Evolutionary conservation across 768 basidiomycete species (phyloP).

Genomic region (Amanita brunnescens): DNA sequence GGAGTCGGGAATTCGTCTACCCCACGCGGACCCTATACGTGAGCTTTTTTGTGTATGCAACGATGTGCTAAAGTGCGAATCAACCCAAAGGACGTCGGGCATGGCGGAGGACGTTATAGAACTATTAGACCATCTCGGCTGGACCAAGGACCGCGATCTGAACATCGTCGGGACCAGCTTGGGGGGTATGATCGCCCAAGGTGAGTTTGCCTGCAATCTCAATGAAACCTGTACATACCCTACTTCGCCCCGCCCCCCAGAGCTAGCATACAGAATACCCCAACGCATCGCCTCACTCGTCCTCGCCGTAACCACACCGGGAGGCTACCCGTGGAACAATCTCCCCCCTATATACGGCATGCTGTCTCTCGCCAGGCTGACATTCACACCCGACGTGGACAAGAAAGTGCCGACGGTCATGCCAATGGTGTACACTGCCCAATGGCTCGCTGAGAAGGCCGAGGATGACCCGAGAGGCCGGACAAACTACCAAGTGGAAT

Average conservation of each 20-base stretch:
- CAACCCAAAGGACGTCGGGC: constrained; percentile 48
- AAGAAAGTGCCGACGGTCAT: constrained; percentile 42
- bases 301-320: constrained; percentile 64
- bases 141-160: constrained; percentile 52
- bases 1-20: constrained; percentile 71
- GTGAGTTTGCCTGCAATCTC: constrained; percentile 22
- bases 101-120: constrained; percentile 73
- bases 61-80: not conserved
- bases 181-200: constrained; percentile 82
- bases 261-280: constrained; percentile 59
- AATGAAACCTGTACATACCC: not conserved
- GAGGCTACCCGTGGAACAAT: constrained; percentile 47
- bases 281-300: constrained; percentile 58
- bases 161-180: constrained; percentile 71
- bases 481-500: constrained; percentile 57
- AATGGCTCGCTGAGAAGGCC: constrained; percentile 53
- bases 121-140: constrained; percentile 62
- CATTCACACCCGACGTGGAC: constrained; percentile 36
- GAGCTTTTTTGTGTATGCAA: constrained; percentile 17
- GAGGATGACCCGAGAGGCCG: constrained; percentile 45
- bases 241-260: constrained; percentile 26
- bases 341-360: constrained; percentile 48
- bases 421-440: constrained; percentile 47
- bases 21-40: constrained; percentile 75
- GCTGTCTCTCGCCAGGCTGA: constrained; percentile 23